Percentiles rank a stretch among this genome's conserved stretches.
These are phyloP conservation scores for Paragyromitra xinjiangensis DNA, from an alignment of 495 filamentous ascomycete species.

Conservation along the genomic window DNA sequence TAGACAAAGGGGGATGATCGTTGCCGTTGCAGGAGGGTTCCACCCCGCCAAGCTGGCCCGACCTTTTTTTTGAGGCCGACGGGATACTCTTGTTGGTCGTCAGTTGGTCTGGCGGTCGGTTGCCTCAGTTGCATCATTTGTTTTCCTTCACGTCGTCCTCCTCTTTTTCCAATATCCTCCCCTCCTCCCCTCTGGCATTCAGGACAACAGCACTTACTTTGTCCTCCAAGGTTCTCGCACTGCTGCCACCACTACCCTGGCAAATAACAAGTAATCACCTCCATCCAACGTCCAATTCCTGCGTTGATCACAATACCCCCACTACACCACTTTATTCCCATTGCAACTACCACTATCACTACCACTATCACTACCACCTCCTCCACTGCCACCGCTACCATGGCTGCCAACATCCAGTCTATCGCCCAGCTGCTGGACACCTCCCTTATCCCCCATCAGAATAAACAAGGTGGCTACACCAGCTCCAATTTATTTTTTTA, in stretches of 20 bases:
- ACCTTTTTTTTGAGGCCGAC: neutral
- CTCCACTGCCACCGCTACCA: slow-evolving; percentile 60
- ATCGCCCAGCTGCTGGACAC: slow-evolving; percentile 82
- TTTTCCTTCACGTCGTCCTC: slow-evolving; percentile 51
- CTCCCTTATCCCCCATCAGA: slow-evolving; percentile 82
- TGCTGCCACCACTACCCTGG: neutral
- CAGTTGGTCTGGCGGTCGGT: neutral
- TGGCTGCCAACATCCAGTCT: slow-evolving; percentile 77
- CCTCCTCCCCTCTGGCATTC: neutral
- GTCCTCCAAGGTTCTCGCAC: slow-evolving; percentile 13
- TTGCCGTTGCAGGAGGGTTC: neutral
- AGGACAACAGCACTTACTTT: slow-evolving; percentile 10
- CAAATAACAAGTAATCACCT: neutral
- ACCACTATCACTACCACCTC: neutral
- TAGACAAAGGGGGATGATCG: slow-evolving; percentile 21
- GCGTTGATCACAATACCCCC: slow-evolving; percentile 42
- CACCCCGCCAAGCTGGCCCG: slow-evolving; percentile 12
- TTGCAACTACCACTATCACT: neutral
- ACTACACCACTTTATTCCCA: slow-evolving; percentile 18
- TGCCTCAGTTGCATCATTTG: slow-evolving; percentile 48
- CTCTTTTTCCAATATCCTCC: neutral
- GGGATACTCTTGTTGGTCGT: neutral
- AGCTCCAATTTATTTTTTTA: slow-evolving; percentile 21
- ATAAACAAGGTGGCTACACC: slow-evolving; percentile 76
- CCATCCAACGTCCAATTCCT: slow-evolving; percentile 1